Evolutionary conservation across 495 filamentous ascomycete species (phyloP), one percentile per base, ranked within the genome.

Genomic region (Annulohypoxylon nitens): DNA sequence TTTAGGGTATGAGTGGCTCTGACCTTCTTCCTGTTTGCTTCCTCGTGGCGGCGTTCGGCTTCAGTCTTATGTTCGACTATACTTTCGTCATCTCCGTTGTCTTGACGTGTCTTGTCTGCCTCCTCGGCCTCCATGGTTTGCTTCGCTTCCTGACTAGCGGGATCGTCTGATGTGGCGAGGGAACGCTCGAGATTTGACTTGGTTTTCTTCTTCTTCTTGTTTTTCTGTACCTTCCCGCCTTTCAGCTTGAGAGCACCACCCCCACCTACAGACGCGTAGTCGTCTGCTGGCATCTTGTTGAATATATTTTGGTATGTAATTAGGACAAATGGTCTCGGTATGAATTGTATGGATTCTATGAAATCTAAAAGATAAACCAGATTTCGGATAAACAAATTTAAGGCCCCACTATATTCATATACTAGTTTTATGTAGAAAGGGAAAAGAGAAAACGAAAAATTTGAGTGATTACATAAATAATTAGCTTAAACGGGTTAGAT

Each of bases 211-310:
- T 89, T 88, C 77, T 89, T 89, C 80, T 90, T 92, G 74, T 89
- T 89, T 53, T 84, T 82, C 69, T 83, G 83, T 70, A 89, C 85
- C 75, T 88, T 88, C 11, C 80, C 83, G 74, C 93, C 92, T 82
- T 97, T 97, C 50, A 97, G 88, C 77, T 93, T 94, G 48, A 97
- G 89, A 26, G 88, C 88, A 67, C 91, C 91, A 63, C 89, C 87
- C 64, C 87, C 86, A 69, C 86, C 82, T 53, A 86, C 81, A 71
- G 90, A 83, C n/a, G 83, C 69, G 85, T 95, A 96, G 50, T 94
- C 93, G 75, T 93, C 89, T 62, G 85, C 80, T 26, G 86, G 84
- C 88, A 90, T 91, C 30, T 66, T 68, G 43, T 60, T 14, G 41
- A 20, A 57, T 34, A 23, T 23, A 1, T 23, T 23, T 23, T 23